Conservation (phyloP, 352 stramenopile species). For the Phytophthora ohioensis region DNA sequence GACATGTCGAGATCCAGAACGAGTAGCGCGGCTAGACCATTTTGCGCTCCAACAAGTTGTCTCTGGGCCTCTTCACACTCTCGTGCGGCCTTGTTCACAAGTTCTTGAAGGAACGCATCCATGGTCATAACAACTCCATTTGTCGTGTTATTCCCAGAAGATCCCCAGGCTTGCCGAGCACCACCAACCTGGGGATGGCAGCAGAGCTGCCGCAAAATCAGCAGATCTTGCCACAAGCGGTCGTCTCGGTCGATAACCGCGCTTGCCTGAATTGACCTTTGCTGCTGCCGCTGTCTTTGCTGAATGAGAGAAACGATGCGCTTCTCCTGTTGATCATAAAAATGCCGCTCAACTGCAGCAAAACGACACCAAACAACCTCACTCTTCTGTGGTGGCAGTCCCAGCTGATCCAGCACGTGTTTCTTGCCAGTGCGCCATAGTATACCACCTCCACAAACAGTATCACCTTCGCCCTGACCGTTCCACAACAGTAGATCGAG, state of each 20-base stretch:
- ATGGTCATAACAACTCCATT: conserved; percentile 70
- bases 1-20: conserved; percentile 43
- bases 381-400: conserved; percentile 61
- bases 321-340: conserved; percentile 77
- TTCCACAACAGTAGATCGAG: conserved; percentile 63
- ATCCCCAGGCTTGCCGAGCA: conserved; percentile 30
- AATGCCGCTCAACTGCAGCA: conserved; percentile 79
- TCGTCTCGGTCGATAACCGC: conserved; percentile 50
- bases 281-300: conserved; percentile 33
- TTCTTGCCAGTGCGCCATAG: conserved; percentile 86
- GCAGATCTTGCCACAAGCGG: conserved; percentile 69
- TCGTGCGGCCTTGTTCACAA: conserved; percentile 69
- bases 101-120: conserved; percentile 77
- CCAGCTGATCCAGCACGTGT: conserved; percentile 74
- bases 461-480: conserved; percentile 10
- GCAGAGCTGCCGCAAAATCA: conserved; percentile 91
- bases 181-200: conserved; percentile 92
- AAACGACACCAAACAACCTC: conserved; percentile 76
- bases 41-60: conserved; percentile 76
- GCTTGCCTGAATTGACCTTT: conserved; percentile 7
- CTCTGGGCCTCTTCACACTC: conserved; percentile 88
- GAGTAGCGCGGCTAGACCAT: conserved; percentile 69
- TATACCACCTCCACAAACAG: conserved; percentile 44
- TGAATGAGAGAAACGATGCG: conserved; percentile 55
- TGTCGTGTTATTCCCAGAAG: conserved; percentile 13